These are phyloP conservation scores for Rosellinia necatrix DNA, from an alignment of 2,329 filamentous ascomycete genomes.

Conservation along the genomic window DNA sequence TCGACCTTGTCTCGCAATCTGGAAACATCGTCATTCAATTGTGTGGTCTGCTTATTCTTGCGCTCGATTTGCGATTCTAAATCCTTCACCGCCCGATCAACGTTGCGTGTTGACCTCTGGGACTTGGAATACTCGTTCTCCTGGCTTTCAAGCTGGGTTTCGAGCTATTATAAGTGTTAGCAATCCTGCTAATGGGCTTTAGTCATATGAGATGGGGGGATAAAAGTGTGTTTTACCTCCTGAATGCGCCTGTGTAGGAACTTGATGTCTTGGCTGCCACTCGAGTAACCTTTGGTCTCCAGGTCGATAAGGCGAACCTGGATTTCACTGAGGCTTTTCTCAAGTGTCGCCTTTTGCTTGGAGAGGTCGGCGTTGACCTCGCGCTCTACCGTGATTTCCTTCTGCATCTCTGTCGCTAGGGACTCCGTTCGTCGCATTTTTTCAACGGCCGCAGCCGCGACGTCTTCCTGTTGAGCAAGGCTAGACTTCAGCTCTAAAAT, in stretches of 20 bases:
- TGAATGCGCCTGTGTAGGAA: slow-evolving; percentile 94
- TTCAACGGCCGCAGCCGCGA: slow-evolving; percentile 86
- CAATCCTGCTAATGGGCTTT: slow-evolving; percentile 29
- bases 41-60: slow-evolving; percentile 82
- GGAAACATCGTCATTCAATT: slow-evolving; percentile 80
- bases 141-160: slow-evolving; percentile 82
- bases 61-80: slow-evolving; percentile 90
- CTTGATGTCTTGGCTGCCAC: slow-evolving; percentile 90
- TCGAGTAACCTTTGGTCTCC: slow-evolving; percentile 96
- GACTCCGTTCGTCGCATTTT: slow-evolving; percentile 97
- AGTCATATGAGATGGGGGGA: too few species aligned
- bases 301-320: slow-evolving; percentile 90
- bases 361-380: slow-evolving; percentile 81
- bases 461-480: slow-evolving; percentile 90
- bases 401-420: slow-evolving; percentile 85
- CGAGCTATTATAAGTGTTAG: slow-evolving; percentile 65
- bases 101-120: slow-evolving; percentile 85
- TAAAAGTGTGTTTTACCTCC: slow-evolving; percentile 65
- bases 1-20: slow-evolving; percentile 90
- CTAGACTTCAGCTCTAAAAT: slow-evolving; percentile 86
- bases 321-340: slow-evolving; percentile 88
- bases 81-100: slow-evolving; percentile 93
- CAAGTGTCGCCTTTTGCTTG: slow-evolving; percentile 85
- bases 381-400: slow-evolving; percentile 85
- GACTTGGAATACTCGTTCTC: slow-evolving; percentile 79